Percentiles rank a stretch among this genome's conserved stretches.
These are phyloP conservation scores for Hygrocybe punicea DNA, from an alignment of 768 basidiomycete genomes.

Conservation along the genomic window DNA sequence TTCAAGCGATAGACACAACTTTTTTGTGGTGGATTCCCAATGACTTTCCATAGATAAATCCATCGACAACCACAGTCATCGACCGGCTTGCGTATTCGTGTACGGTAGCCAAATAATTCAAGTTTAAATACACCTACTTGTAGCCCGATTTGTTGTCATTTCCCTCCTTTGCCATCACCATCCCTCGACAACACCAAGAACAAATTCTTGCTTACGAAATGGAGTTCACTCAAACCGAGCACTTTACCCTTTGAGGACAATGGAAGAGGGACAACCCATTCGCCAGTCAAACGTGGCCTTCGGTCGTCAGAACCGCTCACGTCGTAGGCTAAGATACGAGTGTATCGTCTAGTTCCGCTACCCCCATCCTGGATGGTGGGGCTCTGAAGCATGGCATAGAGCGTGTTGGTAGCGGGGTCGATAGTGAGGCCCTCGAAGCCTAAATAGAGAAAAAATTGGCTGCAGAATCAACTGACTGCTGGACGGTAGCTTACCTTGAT, in stretches of 20 bases:
- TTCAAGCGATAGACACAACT: too few relatives aligned
- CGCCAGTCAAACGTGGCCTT: conserved; percentile 45
- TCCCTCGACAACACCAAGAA: conserved; percentile 62
- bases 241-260: conserved; percentile 51
- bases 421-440: conserved; percentile 62
- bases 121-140: conserved; percentile 38
- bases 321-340: conserved; percentile 56
- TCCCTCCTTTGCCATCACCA: conserved; percentile 55
- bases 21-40: too few relatives aligned
- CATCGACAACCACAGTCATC: too few relatives aligned
- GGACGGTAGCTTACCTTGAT: conserved; percentile 43
- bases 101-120: too few relatives aligned
- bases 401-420: conserved; percentile 42
- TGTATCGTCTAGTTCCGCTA: conserved; percentile 47
- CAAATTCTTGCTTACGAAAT: conserved; percentile 49
- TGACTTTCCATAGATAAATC: too few relatives aligned
- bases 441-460: conserved; percentile 13
- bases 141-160: conserved; percentile 47
- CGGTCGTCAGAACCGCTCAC: conserved; percentile 32
- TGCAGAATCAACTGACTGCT: neutral
- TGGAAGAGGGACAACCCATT: conserved; percentile 60
- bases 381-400: conserved; percentile 62
- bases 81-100: too few relatives aligned
- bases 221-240: conserved; percentile 52
- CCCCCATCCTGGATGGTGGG: conserved; percentile 67